Base-by-base conservation (phyloP, 306 rosid species). In the Acmispon strigosus region DNA sequence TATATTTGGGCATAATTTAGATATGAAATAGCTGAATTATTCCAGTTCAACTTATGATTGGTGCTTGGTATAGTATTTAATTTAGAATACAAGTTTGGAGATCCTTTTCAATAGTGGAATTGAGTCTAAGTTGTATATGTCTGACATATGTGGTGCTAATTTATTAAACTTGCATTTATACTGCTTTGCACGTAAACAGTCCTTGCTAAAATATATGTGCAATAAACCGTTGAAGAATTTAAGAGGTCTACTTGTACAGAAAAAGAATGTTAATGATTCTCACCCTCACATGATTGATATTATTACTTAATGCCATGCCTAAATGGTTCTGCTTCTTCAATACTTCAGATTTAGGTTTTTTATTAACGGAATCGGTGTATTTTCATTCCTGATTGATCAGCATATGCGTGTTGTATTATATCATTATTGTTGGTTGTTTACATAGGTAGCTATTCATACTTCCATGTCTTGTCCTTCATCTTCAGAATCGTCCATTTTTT, bases 251-350 rank as follows among this genome's bases (percentile, higher is more conserved):
- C 53, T 36, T 16, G 19, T 15, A 14, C 7, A 14, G 44, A 59
- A 65, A 43, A 67, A 51, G 52, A 62, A 62, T 69, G 22, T 44
- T 44, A 61, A 36, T 80, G 80, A 12, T 52, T 69, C 50, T 74
- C 15, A 12, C 52, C 29, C 16, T 43, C 50, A 62, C 69, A 45
- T n/a, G 22, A 37, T 69, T 54, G 64, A 56, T 47, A 47, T 60
- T 68, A 36, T 54, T 41, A 53, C 48, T 48, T 55, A 36, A 69
- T 55, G 16, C 0, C 43, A 24, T 56, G 52, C 54, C 54, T 70
- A 70, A 42, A 41, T 29, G 18, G 2, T 43, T 15, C 14, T 65
- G 48, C 69, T 76, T 62, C 45, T 56, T 14, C 8, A 29, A 39
- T 41, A 19, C 56, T 51, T 67, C 12, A 57, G 57, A 66, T 34